A percentile compares a stretch with the other conserved stretches of the same genome.
Evolutionary conservation across 768 basidiomycete genomes (phyloP).

Genomic region (Mycena amicta): DNA sequence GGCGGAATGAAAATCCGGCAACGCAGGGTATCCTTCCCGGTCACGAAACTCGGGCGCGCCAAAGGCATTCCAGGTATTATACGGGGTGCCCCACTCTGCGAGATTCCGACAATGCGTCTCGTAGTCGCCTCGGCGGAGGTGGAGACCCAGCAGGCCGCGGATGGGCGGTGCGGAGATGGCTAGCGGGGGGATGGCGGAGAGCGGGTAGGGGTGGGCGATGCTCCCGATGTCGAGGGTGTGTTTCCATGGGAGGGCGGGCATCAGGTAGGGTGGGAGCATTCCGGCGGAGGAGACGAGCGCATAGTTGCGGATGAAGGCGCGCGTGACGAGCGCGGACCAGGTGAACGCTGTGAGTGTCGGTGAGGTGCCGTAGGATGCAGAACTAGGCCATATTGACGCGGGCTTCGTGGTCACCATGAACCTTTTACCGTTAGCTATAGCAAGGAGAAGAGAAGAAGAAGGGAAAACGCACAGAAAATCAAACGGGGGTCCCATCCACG

Average conservation of each 20-base stretch:
- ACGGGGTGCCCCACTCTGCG: too few species aligned
- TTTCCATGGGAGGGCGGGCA: too few species aligned
- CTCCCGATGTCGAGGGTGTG: too few species aligned
- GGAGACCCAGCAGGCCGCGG: slow-evolving; percentile 11
- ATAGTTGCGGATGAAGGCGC: slow-evolving; percentile 16
- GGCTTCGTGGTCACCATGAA: slow-evolving; percentile 5
- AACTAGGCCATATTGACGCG: background rate
- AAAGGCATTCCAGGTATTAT: too few species aligned
- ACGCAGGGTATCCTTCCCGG: too few species aligned
- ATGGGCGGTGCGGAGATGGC: slow-evolving; percentile 8
- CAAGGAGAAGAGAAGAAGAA: background rate
- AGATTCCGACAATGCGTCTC: slow-evolving; percentile 11
- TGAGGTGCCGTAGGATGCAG: slow-evolving; percentile 4
- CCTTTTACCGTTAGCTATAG: too few species aligned
- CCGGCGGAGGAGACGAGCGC: background rate
- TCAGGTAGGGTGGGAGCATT: too few species aligned
- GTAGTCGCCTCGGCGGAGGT: slow-evolving; percentile 21
- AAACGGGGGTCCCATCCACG: slow-evolving; percentile 10
- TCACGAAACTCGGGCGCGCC: too few species aligned
- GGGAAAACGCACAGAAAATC: slow-evolving; percentile 13
- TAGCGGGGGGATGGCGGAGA: slow-evolving; percentile 7
- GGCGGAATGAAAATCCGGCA: too few species aligned
- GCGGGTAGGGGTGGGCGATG: slow-evolving; percentile 2
- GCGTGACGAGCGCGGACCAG: slow-evolving; percentile 18
- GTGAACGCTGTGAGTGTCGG: slow-evolving; percentile 11